phyloP scores from a whole-genome alignment of 148 eudicot genomes.

The Talinum fruticosum region DNA sequence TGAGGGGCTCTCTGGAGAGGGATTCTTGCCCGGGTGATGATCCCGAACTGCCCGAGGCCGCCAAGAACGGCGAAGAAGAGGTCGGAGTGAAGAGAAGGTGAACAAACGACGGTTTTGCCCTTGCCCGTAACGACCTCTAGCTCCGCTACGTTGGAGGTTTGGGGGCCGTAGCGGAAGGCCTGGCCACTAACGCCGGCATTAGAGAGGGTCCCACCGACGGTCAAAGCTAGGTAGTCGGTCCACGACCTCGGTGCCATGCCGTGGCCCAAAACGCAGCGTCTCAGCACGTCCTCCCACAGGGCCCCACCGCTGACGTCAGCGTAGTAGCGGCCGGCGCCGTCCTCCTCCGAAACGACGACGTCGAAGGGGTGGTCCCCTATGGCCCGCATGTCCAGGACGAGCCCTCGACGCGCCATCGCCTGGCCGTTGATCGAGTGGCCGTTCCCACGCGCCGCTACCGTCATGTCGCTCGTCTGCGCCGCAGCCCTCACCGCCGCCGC shows the following conservation, averaged over 20 bases:
- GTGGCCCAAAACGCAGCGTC: constrained; percentile 43
- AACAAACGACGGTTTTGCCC: constrained; percentile 64
- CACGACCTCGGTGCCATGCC: constrained; percentile 77
- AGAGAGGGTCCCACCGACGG: constrained; percentile 84
- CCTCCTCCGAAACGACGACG: constrained; percentile 13
- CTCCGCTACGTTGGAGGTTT: constrained; percentile 69
- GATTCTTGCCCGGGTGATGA: constrained; percentile 72
- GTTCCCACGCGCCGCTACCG: constrained; percentile 69
- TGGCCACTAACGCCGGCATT: constrained; percentile 95
- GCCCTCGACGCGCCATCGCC: constrained; percentile 55
- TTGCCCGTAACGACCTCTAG: constrained; percentile 81
- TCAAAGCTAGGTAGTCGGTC: constrained; percentile 80
- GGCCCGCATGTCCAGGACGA: constrained; percentile 57
- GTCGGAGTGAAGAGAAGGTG: constrained; percentile 35
- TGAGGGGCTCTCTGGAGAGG: constrained; percentile 63
- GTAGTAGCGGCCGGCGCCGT: constrained; percentile 14
- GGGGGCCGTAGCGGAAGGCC: constrained; percentile 71
- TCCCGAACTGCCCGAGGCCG: constrained; percentile 90
- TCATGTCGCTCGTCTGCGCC: constrained; percentile 26
- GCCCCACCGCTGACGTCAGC: constrained; percentile 86
- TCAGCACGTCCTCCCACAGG: constrained; percentile 74
- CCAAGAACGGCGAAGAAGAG: constrained; percentile 72
- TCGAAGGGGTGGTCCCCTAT: constrained; percentile 7
- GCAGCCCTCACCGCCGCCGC: constrained; percentile 37
- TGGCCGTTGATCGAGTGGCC: constrained; percentile 83